These are phyloP conservation scores for Euphorbia tirucalli DNA, from an alignment of 345 rosid species.

Conservation along the genomic window DNA sequence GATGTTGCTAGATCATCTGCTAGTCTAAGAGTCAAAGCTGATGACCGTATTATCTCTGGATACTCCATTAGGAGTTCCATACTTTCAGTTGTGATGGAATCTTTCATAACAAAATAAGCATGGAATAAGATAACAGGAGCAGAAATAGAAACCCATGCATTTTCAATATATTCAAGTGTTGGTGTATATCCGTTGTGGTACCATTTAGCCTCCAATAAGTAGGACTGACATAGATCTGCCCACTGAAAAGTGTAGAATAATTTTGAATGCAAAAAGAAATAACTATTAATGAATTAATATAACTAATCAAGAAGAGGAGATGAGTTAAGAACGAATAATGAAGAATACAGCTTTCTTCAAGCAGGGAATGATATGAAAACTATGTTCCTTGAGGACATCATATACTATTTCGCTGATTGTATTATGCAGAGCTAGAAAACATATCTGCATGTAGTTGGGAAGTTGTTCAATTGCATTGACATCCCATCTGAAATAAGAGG, in stretches of 20 bases:
- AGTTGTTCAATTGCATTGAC: constrained; percentile 34
- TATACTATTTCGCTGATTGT: constrained; percentile 31
- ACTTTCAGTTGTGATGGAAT: not conserved
- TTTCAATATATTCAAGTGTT: constrained; percentile 18
- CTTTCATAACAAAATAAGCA: not conserved
- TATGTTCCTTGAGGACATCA: constrained; percentile 32
- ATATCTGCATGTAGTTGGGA: constrained; percentile 42
- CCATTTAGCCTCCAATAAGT: constrained; percentile 8
- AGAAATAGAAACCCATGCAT: constrained; percentile 16
- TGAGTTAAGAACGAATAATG: no score
- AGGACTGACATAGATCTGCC: not conserved
- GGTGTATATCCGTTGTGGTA: constrained; percentile 13
- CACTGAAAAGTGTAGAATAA: not conserved
- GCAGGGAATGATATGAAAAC: constrained; percentile 28
- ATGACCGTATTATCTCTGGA: constrained; percentile 4
- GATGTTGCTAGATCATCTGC: constrained; percentile 23
- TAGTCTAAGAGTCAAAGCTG: not conserved
- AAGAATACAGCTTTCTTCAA: constrained; percentile 35
- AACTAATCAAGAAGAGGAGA: no score
- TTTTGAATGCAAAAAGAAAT: no score
- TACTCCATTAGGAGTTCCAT: not conserved
- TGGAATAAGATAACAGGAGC: constrained; percentile 6
- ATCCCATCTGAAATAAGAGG: no score
- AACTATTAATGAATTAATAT: no score
- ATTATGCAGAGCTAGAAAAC: constrained; percentile 33